Base-by-base conservation (phyloP, 73 alveolate genomes). In the Symbiodinium natans region DNA sequence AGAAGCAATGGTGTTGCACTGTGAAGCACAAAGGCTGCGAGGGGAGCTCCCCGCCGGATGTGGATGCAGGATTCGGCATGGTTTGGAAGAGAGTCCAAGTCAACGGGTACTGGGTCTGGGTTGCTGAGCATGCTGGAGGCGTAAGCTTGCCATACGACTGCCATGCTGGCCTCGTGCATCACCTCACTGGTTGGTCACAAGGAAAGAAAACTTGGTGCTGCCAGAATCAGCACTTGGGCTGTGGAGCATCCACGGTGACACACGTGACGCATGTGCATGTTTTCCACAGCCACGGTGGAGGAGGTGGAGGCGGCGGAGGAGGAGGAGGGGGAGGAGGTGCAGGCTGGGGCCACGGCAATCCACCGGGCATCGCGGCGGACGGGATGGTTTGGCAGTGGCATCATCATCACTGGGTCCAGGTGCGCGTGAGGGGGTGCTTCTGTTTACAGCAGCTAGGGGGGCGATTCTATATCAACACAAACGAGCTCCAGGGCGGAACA, bases 11-110 rank as follows among this genome's bases (percentile, higher is more conserved):
- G 97, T 90, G 97, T 80, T 90, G 97, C 97, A 71, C 87, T 40
- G 40, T 42, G 75, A 90, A 90, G 77, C 77, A 73, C 89, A 90
- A 68, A 75, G 97, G 97, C 31, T 90, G 97, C 52, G 97, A 90
- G 7, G 97, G 97, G 46, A 33, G 25, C 15, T 41, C 77, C 40
- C 82, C 97, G 4, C 97, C 97, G 4, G 27, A 84, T n/a, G 97
- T 90, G 88, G 97, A 90, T 40, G 88, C 97, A 4, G 97, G 97
- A 33, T 82, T 42, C 34, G 97, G 97, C 80, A 90, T 90, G 97
- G 56, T 41, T 7, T 90, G 97, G 97, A 90, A 90, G 88, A 84
- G 80, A 29, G 88, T 90, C n/a, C 97, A 88, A 54, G 97, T 90
- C 41, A 90, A 42, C 40, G 97, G 97, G 42, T 68, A 29, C n/a